Conservation (phyloP, 371 early-diverging fungal genomes). For the Mortierella sp. region DNA sequence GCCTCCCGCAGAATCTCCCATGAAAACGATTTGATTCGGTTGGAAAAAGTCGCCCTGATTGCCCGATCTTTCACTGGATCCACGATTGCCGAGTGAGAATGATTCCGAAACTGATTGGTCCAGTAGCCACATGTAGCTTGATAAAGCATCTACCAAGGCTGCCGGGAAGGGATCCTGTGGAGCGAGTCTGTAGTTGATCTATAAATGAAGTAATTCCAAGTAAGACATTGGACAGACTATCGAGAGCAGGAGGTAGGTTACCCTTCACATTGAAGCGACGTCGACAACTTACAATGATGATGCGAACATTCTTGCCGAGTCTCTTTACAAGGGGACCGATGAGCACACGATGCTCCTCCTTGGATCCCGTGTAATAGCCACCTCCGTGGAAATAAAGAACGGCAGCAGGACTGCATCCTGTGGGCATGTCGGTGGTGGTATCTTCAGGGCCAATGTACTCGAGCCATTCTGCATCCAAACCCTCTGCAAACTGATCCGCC, state of each 20-base stretch:
- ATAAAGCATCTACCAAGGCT: conserved; percentile 36
- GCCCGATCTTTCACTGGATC: neutral
- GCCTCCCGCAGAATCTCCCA: conserved; percentile 77
- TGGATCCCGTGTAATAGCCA: conserved; percentile 45
- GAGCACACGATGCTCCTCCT: conserved; percentile 46
- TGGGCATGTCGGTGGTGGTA: neutral
- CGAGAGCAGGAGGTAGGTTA: neutral
- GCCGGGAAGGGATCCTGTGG: conserved; percentile 46
- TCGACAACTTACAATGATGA: conserved; percentile 20
- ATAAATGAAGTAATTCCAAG: neutral
- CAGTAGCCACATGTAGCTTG: conserved; percentile 43
- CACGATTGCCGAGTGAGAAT: neutral
- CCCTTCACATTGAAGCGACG: no score
- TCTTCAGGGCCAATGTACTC: conserved; percentile 29
- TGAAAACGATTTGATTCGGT: conserved; percentile 57
- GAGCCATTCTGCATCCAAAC: conserved; percentile 43
- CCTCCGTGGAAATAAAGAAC: conserved; percentile 47
- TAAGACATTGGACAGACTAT: neutral
- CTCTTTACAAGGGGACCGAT: conserved; percentile 46
- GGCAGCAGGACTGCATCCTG: conserved; percentile 14
- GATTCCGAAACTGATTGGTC: conserved; percentile 35
- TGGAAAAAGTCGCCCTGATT: conserved; percentile 11
- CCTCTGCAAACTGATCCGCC: conserved; percentile 33
- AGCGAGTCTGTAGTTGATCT: conserved; percentile 47
- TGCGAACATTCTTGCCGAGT: conserved; percentile 38